phyloP scores from a whole-genome alignment of 257 asterid species.

The Solanum rostratum region DNA sequence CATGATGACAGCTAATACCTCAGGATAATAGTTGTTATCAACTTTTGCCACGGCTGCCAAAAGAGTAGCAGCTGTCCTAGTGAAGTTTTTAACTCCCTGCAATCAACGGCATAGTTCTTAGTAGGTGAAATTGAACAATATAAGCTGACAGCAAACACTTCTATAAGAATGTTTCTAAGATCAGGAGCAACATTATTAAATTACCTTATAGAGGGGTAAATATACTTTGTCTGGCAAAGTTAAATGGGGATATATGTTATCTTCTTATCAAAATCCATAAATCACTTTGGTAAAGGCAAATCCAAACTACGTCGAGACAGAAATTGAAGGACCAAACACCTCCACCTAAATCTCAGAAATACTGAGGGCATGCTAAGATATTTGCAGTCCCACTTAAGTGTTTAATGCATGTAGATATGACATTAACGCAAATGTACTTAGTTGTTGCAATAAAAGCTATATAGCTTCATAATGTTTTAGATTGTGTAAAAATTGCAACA shows the following conservation, averaged over 20 bases:
- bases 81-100: conserved; percentile 80
- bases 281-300: neutral
- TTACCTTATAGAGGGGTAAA: neutral
- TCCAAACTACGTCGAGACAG: neutral
- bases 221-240: neutral
- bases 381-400: neutral
- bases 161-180: neutral
- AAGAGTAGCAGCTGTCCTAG: conserved; percentile 56
- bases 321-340: neutral
- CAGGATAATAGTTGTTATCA: conserved; percentile 74
- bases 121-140: neutral
- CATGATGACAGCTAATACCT: conserved; percentile 34
- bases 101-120: conserved; percentile 1
- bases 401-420: neutral
- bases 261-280: neutral
- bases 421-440: neutral
- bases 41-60: conserved; percentile 73
- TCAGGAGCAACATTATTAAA: neutral
- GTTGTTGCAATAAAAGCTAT: neutral
- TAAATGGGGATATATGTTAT: neutral
- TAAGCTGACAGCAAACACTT: neutral
- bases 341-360: neutral
- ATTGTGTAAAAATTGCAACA: neutral
- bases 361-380: neutral
- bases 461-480: neutral